These are phyloP conservation scores for Coemansia sp. DNA, from an alignment of 192 early-diverging fungal genomes.

Conservation along the genomic window DNA sequence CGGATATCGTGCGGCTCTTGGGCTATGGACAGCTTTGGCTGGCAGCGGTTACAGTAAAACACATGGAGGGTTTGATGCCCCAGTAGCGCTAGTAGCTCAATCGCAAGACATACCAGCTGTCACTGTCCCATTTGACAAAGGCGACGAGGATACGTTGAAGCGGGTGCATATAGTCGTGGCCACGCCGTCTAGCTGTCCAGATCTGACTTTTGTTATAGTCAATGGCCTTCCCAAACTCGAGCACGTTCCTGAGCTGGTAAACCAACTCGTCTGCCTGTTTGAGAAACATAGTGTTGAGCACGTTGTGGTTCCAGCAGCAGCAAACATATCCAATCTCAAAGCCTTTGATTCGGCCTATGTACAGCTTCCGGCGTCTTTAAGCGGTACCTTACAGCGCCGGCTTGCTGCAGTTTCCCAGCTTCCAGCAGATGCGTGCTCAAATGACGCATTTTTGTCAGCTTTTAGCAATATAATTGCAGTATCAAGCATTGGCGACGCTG, in stretches of 20 bases:
- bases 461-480: slow-evolving; percentile 17
- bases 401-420: slow-evolving; percentile 7
- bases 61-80: neutral
- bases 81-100: slow-evolving; percentile 7
- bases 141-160: neutral
- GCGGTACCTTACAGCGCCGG: neutral
- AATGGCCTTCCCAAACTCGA: slow-evolving; percentile 34
- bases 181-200: slow-evolving; percentile 1
- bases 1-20: slow-evolving; percentile 44
- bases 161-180: slow-evolving; percentile 15
- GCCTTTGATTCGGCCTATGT: slow-evolving; percentile 18
- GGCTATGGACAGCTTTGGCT: slow-evolving; percentile 19
- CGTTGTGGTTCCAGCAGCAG: slow-evolving; percentile 29
- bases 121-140: neutral
- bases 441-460: slow-evolving; percentile 29
- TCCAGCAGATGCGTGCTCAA: slow-evolving; percentile 19
- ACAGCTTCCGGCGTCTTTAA: neutral
- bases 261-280: slow-evolving; percentile 15
- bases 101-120: slow-evolving; percentile 1
- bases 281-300: slow-evolving; percentile 25
- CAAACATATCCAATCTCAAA: slow-evolving; percentile 16
- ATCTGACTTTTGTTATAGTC: slow-evolving; percentile 36
- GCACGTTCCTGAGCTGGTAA: slow-evolving; percentile 27
- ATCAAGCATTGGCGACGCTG: slow-evolving; percentile 17
- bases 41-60: neutral